These are phyloP conservation scores for Fragilariopsis cylindrus DNA, from an alignment of 108 stramenopile species.

Conservation along the genomic window DNA sequence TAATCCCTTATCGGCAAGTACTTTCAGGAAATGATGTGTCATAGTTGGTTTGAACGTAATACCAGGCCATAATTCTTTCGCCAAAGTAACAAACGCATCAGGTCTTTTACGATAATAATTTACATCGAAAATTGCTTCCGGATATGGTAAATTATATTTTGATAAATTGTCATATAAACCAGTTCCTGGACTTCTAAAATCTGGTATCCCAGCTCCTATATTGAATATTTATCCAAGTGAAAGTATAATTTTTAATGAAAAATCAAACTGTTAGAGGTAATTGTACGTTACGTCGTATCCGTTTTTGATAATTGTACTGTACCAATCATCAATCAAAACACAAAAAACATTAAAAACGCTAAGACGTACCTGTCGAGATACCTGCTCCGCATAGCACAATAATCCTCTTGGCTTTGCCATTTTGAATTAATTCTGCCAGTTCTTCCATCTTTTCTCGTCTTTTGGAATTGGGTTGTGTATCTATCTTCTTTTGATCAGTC, in stretches of 20 bases:
- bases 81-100: conserved; percentile 62
- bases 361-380: conserved; percentile 21
- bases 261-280: too few species aligned
- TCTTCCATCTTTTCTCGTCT: conserved; percentile 8
- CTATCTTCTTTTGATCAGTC: too few species aligned
- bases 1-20: conserved; percentile 74
- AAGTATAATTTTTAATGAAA: background rate
- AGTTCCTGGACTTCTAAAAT: conserved; percentile 91
- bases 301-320: too few species aligned
- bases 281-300: background rate
- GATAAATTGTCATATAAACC: conserved; percentile 81
- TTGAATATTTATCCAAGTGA: background rate
- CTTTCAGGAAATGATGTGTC: conserved; percentile 81
- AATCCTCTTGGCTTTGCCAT: conserved; percentile 30
- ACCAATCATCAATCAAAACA: too few species aligned
- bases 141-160: conserved; percentile 83
- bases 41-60: conserved; percentile 59
- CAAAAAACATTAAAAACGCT: background rate
- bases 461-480: background rate
- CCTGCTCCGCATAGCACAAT: conserved; percentile 66
- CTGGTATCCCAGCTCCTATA: conserved; percentile 88
- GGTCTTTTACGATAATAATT: conserved; percentile 74
- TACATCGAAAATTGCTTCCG: conserved; percentile 89
- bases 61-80: conserved; percentile 80
- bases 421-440: conserved; percentile 26